Percentiles rank a stretch among this genome's conserved stretches.
Conservation (phyloP, 176 grass and related monocot species). For the Panicum miliaceum region DNA sequence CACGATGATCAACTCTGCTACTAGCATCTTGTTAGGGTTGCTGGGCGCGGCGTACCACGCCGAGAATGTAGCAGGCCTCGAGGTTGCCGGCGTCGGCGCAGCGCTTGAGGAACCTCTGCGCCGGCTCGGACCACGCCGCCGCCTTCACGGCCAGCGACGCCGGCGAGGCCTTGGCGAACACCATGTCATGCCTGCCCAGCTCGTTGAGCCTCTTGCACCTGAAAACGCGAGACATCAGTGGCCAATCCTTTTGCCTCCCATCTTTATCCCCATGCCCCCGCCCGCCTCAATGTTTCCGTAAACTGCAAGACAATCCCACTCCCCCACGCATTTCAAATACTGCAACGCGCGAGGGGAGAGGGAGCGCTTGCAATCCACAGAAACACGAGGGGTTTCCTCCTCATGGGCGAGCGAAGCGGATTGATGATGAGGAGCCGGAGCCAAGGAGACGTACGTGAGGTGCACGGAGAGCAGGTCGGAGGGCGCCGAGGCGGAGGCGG, state of each 20-base stretch:
- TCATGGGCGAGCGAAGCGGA: not conserved
- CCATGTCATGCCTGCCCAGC: constrained; percentile 47
- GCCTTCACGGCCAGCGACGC: constrained; percentile 59
- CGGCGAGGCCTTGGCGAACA: constrained; percentile 66
- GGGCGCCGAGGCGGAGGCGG: constrained; percentile 52
- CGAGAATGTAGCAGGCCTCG: constrained; percentile 83
- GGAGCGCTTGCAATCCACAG: not conserved
- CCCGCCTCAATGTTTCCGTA: not conserved
- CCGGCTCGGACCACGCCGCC: constrained; percentile 64
- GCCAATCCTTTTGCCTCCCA: not conserved
- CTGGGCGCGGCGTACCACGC: constrained; percentile 55
- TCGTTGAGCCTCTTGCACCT: constrained; percentile 75
- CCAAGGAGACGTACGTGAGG: constrained; percentile 46
- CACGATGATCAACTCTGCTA: not conserved
- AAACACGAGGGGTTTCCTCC: not conserved
- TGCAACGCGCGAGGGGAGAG: not conserved
- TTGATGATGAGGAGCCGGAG: not conserved
- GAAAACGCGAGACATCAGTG: constrained; percentile 30
- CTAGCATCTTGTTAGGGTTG: not conserved
- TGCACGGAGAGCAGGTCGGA: constrained; percentile 64
- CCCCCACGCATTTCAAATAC: not conserved
- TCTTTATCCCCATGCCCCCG: not conserved
- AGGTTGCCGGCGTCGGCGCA: constrained; percentile 70
- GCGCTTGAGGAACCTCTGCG: constrained; percentile 60
- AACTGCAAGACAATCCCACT: not conserved